Evolutionary conservation across 345 rosid genomes (phyloP).

Genomic region (Gossypium arboreum): DNA sequence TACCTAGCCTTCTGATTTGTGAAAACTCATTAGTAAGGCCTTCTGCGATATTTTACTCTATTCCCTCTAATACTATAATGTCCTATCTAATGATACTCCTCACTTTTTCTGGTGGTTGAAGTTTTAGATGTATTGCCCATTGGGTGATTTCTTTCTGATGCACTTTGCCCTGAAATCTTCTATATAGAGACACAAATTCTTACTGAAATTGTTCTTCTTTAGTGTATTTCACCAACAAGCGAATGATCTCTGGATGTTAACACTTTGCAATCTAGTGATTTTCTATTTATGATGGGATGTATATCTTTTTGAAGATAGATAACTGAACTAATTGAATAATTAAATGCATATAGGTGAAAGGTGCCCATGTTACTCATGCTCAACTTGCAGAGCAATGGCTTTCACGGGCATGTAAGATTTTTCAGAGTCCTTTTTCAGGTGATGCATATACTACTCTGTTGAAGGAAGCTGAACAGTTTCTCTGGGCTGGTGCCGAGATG

Average conservation of each 20-base stretch:
- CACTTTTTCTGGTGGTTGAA: neutral
- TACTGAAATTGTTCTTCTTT: constrained; percentile 8
- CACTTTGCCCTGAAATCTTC: neutral
- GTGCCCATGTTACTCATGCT: constrained; percentile 41
- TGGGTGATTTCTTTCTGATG: neutral
- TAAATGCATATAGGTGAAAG: constrained; percentile 44
- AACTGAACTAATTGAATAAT: constrained; percentile 13
- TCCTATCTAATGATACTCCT: neutral
- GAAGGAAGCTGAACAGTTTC: constrained; percentile 92
- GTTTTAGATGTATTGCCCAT: neutral
- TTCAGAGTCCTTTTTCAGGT: constrained; percentile 45
- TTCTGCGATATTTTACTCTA: neutral
- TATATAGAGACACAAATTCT: neutral
- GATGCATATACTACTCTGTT: constrained; percentile 44
- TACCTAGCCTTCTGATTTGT: neutral
- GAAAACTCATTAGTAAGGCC: neutral
- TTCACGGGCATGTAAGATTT: constrained; percentile 37
- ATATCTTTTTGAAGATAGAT: neutral
- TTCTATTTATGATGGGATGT: neutral
- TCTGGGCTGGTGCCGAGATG: constrained; percentile 96
- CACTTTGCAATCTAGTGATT: constrained; percentile 1
- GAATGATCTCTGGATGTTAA: neutral
- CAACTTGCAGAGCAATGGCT: constrained; percentile 84
- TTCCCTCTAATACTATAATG: neutral
- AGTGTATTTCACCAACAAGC: neutral